phyloP scores from a whole-genome alignment of 345 rosid species.

The Alliaria petiolata region DNA sequence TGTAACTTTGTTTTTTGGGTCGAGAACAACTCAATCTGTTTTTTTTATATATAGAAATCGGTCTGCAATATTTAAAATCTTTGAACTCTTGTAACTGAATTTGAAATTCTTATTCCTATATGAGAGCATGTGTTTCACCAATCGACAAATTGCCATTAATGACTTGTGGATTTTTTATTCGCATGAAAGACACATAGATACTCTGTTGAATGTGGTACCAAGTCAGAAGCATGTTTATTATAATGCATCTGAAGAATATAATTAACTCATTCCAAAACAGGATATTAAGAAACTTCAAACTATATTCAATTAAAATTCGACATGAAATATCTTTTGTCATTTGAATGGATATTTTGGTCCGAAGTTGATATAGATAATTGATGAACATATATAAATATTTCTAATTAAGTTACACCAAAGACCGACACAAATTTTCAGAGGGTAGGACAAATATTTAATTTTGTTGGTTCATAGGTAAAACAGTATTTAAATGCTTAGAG shows the following conservation, averaged over 20 bases:
- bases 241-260: neutral
- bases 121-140: constrained; percentile 21
- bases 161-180: constrained; percentile 1
- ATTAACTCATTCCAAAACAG: neutral
- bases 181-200: constrained; percentile 25
- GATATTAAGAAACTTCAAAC: neutral
- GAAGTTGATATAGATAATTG: neutral
- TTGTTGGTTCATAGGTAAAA: neutral
- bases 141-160: constrained; percentile 19
- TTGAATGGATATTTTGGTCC: neutral
- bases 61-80: neutral
- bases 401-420: neutral
- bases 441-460: neutral
- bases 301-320: neutral
- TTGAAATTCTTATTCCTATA: neutral
- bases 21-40: too few species aligned
- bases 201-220: constrained; percentile 19
- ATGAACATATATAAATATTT: neutral
- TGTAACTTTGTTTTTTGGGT: too few species aligned
- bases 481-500: too few species aligned
- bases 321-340: neutral
- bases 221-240: neutral
- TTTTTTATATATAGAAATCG: too few species aligned
- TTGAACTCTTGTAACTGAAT: constrained; percentile 1
- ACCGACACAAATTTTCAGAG: neutral